Evolutionary conservation across 2,329 filamentous ascomycete genomes (phyloP).

Genomic region (Westerdykella aurantiaca): DNA sequence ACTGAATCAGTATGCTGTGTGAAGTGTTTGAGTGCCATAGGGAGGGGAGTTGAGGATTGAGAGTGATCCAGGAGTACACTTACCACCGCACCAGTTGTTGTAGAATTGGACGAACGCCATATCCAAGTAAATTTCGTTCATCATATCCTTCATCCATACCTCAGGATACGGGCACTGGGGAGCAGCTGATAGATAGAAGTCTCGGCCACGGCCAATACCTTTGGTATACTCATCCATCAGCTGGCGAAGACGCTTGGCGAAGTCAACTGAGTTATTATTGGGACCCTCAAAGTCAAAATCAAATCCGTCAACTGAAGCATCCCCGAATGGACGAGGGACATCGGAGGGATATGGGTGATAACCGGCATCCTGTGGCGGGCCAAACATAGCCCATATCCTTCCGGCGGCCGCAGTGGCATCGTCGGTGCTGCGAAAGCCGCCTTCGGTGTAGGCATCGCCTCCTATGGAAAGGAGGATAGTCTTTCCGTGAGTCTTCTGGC

Average conservation of each 20-base stretch:
- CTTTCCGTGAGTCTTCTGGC: constrained; percentile 56
- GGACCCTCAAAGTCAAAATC: constrained; percentile 67
- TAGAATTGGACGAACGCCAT: constrained; percentile 62
- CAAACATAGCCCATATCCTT: constrained; percentile 65
- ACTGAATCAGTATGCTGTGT: too few relatives aligned
- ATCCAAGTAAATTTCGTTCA: constrained; percentile 52
- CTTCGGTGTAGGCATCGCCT: constrained; percentile 63
- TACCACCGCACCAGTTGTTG: constrained; percentile 59
- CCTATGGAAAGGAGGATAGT: constrained; percentile 62
- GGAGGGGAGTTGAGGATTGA: too few relatives aligned
- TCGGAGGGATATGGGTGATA: constrained; percentile 16
- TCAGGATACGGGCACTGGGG: constrained; percentile 66
- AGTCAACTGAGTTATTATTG: constrained; percentile 55
- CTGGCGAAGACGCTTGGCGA: constrained; percentile 53
- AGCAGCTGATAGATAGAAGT: constrained; percentile 57
- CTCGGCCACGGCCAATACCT: constrained; percentile 33
- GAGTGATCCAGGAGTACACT: too few relatives aligned
- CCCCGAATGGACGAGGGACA: constrained; percentile 59
- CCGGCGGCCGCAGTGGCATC: constrained; percentile 36
- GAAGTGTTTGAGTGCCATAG: too few relatives aligned
- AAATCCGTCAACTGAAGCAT: constrained; percentile 63
- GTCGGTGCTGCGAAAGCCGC: constrained; percentile 48
- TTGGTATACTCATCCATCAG: constrained; percentile 46
- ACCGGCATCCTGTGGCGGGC: constrained; percentile 42
- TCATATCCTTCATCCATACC: constrained; percentile 50